Evolutionary conservation across 257 asterid species (phyloP).

Genomic region (Rauvolfia tetraphylla): DNA sequence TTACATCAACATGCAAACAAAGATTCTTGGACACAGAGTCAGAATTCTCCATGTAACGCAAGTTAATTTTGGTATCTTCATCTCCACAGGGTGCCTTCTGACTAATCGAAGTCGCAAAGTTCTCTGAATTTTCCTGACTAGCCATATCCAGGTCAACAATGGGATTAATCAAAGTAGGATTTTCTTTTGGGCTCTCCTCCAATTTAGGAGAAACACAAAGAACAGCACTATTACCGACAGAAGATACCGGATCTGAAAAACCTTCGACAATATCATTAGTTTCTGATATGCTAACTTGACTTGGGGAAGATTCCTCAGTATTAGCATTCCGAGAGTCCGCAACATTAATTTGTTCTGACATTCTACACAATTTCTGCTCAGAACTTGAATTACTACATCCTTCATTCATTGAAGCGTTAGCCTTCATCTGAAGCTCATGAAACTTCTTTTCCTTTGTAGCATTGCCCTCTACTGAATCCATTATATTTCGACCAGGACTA

Average conservation of each 20-base stretch:
- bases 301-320: conserved; percentile 19
- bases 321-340: conserved; percentile 28
- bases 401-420: conserved; percentile 15
- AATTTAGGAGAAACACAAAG: conserved; percentile 16
- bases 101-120: conserved; percentile 18
- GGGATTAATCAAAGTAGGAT: conserved; percentile 24
- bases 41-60: conserved; percentile 22
- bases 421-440: conserved; percentile 22
- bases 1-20: conserved; percentile 27
- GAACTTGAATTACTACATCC: conserved; percentile 28
- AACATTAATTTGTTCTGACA: conserved; percentile 21
- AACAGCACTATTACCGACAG: conserved; percentile 15
- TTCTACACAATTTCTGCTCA: conserved; percentile 25
- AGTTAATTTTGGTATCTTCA: conserved; percentile 5
- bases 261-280: conserved; percentile 7
- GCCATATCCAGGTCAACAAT: conserved; percentile 21
- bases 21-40: conserved; percentile 20
- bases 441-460: conserved; percentile 23
- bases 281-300: conserved; percentile 20
- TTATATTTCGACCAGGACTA: conserved; percentile 20
- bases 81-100: conserved; percentile 26
- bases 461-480: conserved; percentile 22
- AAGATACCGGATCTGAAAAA: neutral
- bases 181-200: conserved; percentile 35
- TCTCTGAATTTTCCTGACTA: conserved; percentile 21